Conservation (phyloP, 2,329 filamentous ascomycete genomes). For the Nigrospora sphaerica region DNA sequence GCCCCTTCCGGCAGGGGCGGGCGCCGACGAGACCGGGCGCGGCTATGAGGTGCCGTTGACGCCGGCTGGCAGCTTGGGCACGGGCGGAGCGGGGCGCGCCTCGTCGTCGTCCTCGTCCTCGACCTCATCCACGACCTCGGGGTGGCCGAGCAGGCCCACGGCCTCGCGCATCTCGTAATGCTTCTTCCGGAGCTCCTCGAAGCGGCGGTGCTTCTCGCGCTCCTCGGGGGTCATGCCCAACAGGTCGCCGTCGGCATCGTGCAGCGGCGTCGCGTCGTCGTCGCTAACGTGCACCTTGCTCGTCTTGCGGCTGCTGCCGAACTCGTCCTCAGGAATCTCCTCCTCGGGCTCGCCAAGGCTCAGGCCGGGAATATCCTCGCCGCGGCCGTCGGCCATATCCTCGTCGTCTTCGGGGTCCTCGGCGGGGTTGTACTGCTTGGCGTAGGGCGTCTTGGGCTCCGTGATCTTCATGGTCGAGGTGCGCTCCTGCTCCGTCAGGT, state of each 20-base stretch:
- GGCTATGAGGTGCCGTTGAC: slow-evolving; percentile 16
- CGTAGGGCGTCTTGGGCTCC: slow-evolving; percentile 96
- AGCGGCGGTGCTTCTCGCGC: slow-evolving; percentile 82
- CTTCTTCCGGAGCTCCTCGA: slow-evolving; percentile 86
- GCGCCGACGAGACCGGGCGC: background rate
- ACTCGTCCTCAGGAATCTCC: slow-evolving; percentile 44
- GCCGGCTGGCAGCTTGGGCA: slow-evolving; percentile 35
- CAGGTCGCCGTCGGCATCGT: slow-evolving; percentile 50
- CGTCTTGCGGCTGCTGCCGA: slow-evolving; percentile 26
- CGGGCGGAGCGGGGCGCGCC: slow-evolving; percentile 38
- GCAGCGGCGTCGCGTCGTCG: slow-evolving; percentile 45
- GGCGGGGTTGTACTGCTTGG: slow-evolving; percentile 79
- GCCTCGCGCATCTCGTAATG: slow-evolving; percentile 99
- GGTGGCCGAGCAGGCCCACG: slow-evolving; percentile 75
- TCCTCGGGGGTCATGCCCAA: slow-evolving; percentile 61
- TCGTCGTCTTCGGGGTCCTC: slow-evolving; percentile 80
- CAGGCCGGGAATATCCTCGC: slow-evolving; percentile 82
- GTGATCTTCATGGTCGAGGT: slow-evolving; percentile 97
- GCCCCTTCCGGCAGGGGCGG: background rate
- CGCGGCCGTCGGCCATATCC: slow-evolving; percentile 50
- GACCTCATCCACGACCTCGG: slow-evolving; percentile 56
- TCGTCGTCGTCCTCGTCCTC: slow-evolving; percentile 45
- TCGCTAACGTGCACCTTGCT: slow-evolving; percentile 75
- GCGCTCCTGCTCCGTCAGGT: slow-evolving; percentile 93
- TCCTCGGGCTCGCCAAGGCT: slow-evolving; percentile 91